phyloP scores from a whole-genome alignment of 768 basidiomycete species.

The Phanerochaete sordida region DNA sequence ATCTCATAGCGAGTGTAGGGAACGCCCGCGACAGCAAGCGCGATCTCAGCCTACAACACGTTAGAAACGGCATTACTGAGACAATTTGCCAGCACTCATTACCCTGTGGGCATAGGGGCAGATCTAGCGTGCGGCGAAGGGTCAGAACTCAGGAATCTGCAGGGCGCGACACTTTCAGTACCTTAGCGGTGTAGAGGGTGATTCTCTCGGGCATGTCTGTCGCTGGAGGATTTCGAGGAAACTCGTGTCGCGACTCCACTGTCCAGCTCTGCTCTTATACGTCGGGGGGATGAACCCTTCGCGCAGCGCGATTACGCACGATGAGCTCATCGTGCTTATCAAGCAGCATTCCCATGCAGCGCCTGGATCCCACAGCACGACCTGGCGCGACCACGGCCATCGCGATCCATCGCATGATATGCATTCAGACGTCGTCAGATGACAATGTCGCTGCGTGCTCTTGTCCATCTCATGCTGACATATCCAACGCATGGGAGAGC shows the following conservation, averaged over 20 bases:
- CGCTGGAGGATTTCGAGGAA: background rate
- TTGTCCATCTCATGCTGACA: too few relatives aligned
- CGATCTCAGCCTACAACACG: slow-evolving; percentile 48
- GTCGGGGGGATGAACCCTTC: background rate
- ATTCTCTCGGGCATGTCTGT: slow-evolving; percentile 24
- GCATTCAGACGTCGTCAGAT: background rate
- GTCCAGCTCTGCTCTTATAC: background rate
- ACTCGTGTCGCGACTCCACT: background rate
- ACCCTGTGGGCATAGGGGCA: slow-evolving; percentile 63
- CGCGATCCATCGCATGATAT: background rate
- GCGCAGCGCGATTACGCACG: slow-evolving; percentile 6
- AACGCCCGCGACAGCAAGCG: slow-evolving; percentile 52
- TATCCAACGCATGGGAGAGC: too few relatives aligned
- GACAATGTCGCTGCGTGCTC: background rate
- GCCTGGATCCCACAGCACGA: background rate
- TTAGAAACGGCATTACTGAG: background rate
- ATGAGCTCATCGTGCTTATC: slow-evolving; percentile 7
- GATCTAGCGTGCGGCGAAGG: slow-evolving; percentile 30
- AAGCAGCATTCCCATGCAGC: background rate
- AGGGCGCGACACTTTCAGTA: slow-evolving; percentile 36
- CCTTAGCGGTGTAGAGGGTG: slow-evolving; percentile 48
- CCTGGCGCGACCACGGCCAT: background rate
- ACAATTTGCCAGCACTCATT: slow-evolving; percentile 8
- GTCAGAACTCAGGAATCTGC: background rate
- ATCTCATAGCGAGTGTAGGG: slow-evolving; percentile 51